Evolutionary conservation across 1,284 basidiomycete species (phyloP), one percentile per base, ranked within the genome.

Genomic region (Apiotrichum laibachii): DNA sequence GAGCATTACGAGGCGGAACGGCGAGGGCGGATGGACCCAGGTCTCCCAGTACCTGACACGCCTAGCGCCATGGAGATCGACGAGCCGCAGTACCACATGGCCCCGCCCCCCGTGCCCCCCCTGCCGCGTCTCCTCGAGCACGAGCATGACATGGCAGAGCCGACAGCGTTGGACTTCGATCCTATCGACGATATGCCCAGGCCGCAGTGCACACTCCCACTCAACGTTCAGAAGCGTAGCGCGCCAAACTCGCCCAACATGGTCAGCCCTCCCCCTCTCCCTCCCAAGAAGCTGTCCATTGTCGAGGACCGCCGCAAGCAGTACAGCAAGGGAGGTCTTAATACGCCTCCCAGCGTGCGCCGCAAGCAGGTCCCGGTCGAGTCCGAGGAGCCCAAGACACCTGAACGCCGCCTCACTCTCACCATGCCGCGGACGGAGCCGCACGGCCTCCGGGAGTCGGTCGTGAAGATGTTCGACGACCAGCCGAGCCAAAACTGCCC

Each of bases 391-490:
- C 40, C 50, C 22, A 16, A 42, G 26, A 52, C 49, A 3, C 49
- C 49, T 13, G 49, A 39, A 33, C 21, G 37, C 49, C 21, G 22
- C 1, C 5, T 19, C 1, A 15, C 19, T 8, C 18, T 26, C 22
- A 8, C 16, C 18, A 9, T 53, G 43, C 52, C 52, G 9, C 43
- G 19, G 6, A 45, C 40, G 12, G 52, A 53, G 33, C 52, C 52
- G 58, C 31, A 50, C 12, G 59, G 51, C 1, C 57, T 75, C 1
- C 58, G 70, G 33, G 59, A 72, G 35, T 67, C 67, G 48, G 62
- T 72, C 7, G 65, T 69, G 31, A 42, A 65, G 33, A 68, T 74
- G 68, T 72, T 74, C 57, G 67, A 72, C 31, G 39, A 34, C 34
- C 12, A 49, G 50, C 34, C 39, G 54, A 1, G 21, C 6, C 22